Conservation (phyloP, 129 eudicot species). For the Solidago caesia region DNA sequence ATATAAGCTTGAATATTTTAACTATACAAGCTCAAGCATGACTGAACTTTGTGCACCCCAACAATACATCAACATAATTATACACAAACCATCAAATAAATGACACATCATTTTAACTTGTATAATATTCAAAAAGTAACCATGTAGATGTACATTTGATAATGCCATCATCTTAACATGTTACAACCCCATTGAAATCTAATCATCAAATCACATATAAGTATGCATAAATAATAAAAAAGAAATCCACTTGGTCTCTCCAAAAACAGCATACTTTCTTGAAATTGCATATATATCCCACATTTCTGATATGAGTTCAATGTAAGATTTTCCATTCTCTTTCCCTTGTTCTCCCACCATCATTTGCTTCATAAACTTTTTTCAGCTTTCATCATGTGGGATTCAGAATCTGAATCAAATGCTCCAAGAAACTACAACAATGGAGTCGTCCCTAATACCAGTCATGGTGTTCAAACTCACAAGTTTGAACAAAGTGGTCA, state of each 20-base stretch:
- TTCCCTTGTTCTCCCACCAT: conserved; percentile 9
- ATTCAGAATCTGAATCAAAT: conserved; percentile 64
- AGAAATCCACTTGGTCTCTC: conserved; percentile 20
- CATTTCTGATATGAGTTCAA: not conserved
- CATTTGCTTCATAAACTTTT: conserved; percentile 12
- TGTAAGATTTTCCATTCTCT: conserved; percentile 10
- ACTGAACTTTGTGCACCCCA: no score
- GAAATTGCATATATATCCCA: conserved; percentile 31
- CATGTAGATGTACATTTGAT: not conserved
- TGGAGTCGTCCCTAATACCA: conserved; percentile 57
- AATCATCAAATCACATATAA: conserved; percentile 6
- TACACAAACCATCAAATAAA: not conserved
- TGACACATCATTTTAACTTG: not conserved
- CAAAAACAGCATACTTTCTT: conserved; percentile 15
- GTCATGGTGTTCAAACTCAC: conserved; percentile 52
- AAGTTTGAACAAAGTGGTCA: conserved; percentile 88
- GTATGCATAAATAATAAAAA: not conserved
- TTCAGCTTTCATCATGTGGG: conserved; percentile 58
- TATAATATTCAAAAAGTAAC: conserved; percentile 9
- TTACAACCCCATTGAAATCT: not conserved
- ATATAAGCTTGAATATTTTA: no score
- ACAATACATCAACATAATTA: no score
- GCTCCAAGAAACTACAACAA: conserved; percentile 53
- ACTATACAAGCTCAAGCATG: no score
- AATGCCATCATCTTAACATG: conserved; percentile 6